These are phyloP conservation scores for Lipomyces lipofer DNA, from an alignment of 805 yeast genomes.

Conservation along the genomic window DNA sequence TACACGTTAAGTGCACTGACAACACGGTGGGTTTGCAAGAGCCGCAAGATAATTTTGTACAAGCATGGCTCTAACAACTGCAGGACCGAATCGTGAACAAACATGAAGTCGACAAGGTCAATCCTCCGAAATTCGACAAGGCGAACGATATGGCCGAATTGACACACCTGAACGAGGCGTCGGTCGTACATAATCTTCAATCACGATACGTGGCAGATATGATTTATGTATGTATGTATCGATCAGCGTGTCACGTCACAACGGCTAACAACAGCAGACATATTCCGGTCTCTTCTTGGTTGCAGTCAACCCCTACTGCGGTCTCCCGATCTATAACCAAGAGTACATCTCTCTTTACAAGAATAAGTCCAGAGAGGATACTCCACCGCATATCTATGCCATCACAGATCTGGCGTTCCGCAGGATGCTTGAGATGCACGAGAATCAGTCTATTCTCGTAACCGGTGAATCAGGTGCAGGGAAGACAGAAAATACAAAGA, in stretches of 20 bases:
- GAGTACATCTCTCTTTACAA: conserved; percentile 60
- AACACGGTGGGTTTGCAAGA: conserved; percentile 39
- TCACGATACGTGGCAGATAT: conserved; percentile 73
- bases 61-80: conserved; percentile 28
- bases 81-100: conserved; percentile 47
- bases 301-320: conserved; percentile 88
- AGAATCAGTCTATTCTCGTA: conserved; percentile 89
- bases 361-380: conserved; percentile 46
- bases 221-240: conserved; percentile 45
- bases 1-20: conserved; percentile 47
- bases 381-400: conserved; percentile 87
- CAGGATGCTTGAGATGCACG: conserved; percentile 63
- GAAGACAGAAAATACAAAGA: conserved; percentile 95
- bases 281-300: conserved; percentile 94
- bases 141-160: conserved; percentile 95
- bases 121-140: conserved; percentile 86
- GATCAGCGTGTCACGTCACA: background rate
- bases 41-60: background rate
- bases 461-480: conserved; percentile 99
- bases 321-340: conserved; percentile 67
- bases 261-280: conserved; percentile 62
- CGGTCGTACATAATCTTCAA: conserved; percentile 83
- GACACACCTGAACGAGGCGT: conserved; percentile 91
- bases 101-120: conserved; percentile 60
- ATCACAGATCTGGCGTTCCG: conserved; percentile 84